Evolutionary conservation across 768 basidiomycete genomes (phyloP), one percentile per base, ranked within the genome.

Genomic region (Hebeloma cylindrosporum): DNA sequence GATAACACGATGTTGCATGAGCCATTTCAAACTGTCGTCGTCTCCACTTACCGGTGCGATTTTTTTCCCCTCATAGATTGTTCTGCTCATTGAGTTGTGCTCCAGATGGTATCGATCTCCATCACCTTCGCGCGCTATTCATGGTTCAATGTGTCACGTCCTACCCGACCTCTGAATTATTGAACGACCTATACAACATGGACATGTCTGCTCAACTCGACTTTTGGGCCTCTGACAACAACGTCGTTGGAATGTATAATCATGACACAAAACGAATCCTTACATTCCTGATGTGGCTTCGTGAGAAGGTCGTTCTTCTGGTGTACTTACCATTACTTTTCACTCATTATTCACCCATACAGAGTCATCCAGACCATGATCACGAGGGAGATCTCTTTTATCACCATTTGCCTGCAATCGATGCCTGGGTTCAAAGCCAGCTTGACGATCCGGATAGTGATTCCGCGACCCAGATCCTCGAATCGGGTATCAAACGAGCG

Each of bases 201-300:
- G 48, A 49, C 33, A 32, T 49, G 25, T 10, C 25, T 7, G 38
- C 36, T 14, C 48, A 49, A 14, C 35, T 49, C 8, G 30, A 23
- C 16, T 49, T 49, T 23, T 49, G 48, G 48, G 22, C 35, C 9
- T 49, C 48, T 11, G 43, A 43, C 7, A 31, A 49, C 9, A 49
- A 49, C 20, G 29, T 49, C 8, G 34, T 49, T 20, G 48, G 48
- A 9, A 39, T 49, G 17, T 43, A 44, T 33, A 43, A 49, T 10
- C 48, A 49, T 20, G 48, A 49, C 28, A 43, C 32, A 23, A 49
- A 49, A 23, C 34, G 48, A 13, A 43, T 49, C 10, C 20, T 49
- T 7, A 22, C 20, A 10, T 42, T 49, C 31, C 17, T 49, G 11
- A 44, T 39, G 21, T 49, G 48, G 48, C 22, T 49, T 26, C 22